phyloP scores from a whole-genome alignment of 768 basidiomycete species.

The Lentinula detonsa region DNA sequence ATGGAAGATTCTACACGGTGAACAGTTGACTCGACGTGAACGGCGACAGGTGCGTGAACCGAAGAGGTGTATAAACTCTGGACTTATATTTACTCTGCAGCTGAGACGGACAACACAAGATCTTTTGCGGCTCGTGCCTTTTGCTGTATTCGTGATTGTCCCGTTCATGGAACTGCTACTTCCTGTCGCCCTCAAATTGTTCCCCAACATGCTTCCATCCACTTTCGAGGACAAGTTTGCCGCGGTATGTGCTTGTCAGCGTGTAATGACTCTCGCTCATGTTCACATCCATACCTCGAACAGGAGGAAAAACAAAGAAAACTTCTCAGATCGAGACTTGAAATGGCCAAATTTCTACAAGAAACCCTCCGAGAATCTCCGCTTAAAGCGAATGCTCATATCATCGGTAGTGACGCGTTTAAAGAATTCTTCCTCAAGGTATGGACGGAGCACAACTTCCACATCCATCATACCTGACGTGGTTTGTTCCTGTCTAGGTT shows the following conservation, averaged over 20 bases:
- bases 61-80: background rate
- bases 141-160: slow-evolving; percentile 89
- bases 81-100: slow-evolving; percentile 32
- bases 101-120: slow-evolving; percentile 92
- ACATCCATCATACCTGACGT: background rate
- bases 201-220: slow-evolving; percentile 98
- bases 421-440: slow-evolving; percentile 99
- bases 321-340: slow-evolving; percentile 86
- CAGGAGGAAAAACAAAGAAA: slow-evolving; percentile 98
- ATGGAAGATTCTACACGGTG: slow-evolving; percentile 90
- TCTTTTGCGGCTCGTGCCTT: slow-evolving; percentile 87
- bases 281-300: background rate
- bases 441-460: slow-evolving; percentile 4
- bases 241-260: slow-evolving; percentile 44
- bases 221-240: slow-evolving; percentile 98
- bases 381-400: slow-evolving; percentile 87
- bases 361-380: slow-evolving; percentile 95
- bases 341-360: slow-evolving; percentile 99
- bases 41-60: slow-evolving; percentile 67
- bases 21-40: slow-evolving; percentile 86
- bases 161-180: slow-evolving; percentile 98
- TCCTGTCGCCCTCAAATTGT: slow-evolving; percentile 92
- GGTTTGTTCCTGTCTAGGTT: slow-evolving; percentile 37
- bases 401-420: slow-evolving; percentile 92
- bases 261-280: background rate